These are phyloP conservation scores for Zygotorulaspora chibaensis DNA, from an alignment of 805 yeast genomes.

Conservation along the genomic window DNA sequence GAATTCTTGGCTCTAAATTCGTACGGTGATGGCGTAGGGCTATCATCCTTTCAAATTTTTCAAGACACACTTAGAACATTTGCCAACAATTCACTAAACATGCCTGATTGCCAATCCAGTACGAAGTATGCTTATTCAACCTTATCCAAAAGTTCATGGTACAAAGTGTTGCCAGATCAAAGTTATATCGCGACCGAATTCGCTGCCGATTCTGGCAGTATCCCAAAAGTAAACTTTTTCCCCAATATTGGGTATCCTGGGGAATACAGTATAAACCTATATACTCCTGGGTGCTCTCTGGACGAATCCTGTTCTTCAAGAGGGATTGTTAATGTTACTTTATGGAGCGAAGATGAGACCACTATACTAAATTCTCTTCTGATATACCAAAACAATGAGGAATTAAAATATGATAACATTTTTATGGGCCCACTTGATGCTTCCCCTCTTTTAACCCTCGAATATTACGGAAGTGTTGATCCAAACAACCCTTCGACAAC, in stretches of 20 bases:
- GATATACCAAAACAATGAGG: conserved; percentile 76
- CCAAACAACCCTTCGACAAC: conserved; percentile 33
- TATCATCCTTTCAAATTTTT: conserved; percentile 69
- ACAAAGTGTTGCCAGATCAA: conserved; percentile 30
- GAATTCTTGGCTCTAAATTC: conserved; percentile 61
- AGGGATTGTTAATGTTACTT: conserved; percentile 74
- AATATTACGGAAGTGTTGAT: conserved; percentile 34
- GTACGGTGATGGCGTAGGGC: conserved; percentile 64
- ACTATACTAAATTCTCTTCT: conserved; percentile 38
- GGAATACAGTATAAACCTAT: conserved; percentile 62
- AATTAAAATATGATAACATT: conserved; percentile 74
- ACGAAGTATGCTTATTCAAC: conserved; percentile 28
- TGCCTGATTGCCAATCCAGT: conserved; percentile 49
- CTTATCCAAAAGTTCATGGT: conserved; percentile 32
- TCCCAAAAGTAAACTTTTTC: conserved; percentile 44
- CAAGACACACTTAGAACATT: conserved; percentile 53
- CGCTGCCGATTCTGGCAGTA: conserved; percentile 31
- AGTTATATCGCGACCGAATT: conserved; percentile 30
- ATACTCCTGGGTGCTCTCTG: conserved; percentile 80
- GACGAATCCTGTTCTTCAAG: conserved; percentile 67
- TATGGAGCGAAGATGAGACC: conserved; percentile 39
- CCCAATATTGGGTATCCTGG: conserved; percentile 75
- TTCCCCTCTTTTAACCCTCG: conserved; percentile 44
- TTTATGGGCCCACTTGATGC: conserved; percentile 63
- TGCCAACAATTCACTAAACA: conserved; percentile 72